phyloP scores from a whole-genome alignment of 1,139 yeast genomes.

The Zygoascus sp. region DNA sequence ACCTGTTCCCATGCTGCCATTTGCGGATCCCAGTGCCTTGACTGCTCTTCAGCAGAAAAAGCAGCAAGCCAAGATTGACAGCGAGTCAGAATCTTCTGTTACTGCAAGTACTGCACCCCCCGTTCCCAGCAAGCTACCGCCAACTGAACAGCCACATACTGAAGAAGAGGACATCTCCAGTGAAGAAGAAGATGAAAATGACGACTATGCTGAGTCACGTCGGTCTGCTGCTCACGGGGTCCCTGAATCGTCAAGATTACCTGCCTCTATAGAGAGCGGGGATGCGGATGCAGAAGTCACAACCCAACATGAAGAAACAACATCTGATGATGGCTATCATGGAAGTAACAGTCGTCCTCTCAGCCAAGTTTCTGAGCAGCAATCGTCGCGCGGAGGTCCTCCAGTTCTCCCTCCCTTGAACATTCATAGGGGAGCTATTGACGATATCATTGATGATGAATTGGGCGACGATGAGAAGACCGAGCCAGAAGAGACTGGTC shows the following conservation, averaged over 20 bases:
- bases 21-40: constrained; percentile 39
- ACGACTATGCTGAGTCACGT: constrained; percentile 12
- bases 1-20: constrained; percentile 53
- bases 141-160: background rate
- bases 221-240: background rate
- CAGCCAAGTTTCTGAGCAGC: constrained; percentile 9
- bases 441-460: constrained; percentile 23
- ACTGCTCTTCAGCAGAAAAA: constrained; percentile 26
- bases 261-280: constrained; percentile 1
- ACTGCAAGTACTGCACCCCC: background rate
- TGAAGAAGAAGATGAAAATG: constrained; percentile 12
- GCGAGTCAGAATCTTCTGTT: constrained; percentile 6
- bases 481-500: constrained; percentile 30
- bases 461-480: constrained; percentile 35
- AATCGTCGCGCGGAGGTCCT: background rate
- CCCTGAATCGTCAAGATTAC: background rate
- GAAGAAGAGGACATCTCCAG: constrained; percentile 9
- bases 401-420: constrained; percentile 8
- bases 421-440: background rate
- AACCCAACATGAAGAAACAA: constrained; percentile 9
- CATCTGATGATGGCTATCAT: constrained; percentile 9
- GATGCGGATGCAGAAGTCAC: constrained; percentile 13
- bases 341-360: constrained; percentile 9
- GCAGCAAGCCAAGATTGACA: constrained; percentile 15
- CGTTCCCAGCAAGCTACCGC: constrained; percentile 1